Evolutionary conservation across 306 rosid genomes (phyloP).

Genomic region (Lathyrus tuberosus): DNA sequence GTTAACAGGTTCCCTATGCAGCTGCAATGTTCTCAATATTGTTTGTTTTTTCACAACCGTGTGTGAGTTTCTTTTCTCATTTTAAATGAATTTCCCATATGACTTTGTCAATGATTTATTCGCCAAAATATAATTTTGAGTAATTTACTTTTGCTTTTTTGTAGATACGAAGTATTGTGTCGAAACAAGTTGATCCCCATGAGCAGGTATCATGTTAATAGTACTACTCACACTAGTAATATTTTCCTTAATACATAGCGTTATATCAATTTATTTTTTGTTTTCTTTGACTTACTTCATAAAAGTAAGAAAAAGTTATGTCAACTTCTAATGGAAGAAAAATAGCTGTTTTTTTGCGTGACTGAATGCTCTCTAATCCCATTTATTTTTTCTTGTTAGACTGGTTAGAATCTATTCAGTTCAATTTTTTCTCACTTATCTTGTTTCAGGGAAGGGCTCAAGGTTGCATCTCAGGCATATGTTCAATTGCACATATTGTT

Average conservation of each 20-base stretch:
- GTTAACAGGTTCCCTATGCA: constrained; percentile 76
- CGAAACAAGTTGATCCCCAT: constrained; percentile 80
- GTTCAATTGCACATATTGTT: constrained; percentile 73
- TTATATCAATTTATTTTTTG: no score
- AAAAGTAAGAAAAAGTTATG: no score
- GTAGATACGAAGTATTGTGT: constrained; percentile 90
- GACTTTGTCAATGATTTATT: background rate
- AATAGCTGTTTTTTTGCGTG: no score
- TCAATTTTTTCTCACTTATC: background rate
- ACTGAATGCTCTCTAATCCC: background rate
- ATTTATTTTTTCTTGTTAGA: background rate
- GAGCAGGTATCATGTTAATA: constrained; percentile 67
- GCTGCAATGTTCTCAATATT: constrained; percentile 81
- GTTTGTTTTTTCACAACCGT: constrained; percentile 79
- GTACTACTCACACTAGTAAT: background rate
- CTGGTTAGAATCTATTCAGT: constrained; percentile 5
- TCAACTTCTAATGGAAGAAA: no score
- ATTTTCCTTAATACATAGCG: no score
- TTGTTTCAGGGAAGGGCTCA: constrained; percentile 80
- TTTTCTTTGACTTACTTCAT: no score
- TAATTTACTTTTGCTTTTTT: constrained; percentile 29
- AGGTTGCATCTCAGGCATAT: constrained; percentile 96
- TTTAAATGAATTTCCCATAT: constrained; percentile 3
- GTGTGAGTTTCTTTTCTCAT: constrained; percentile 68
- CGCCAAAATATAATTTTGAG: constrained; percentile 4